These are phyloP conservation scores for Ichthyophonus hoferi DNA, from an alignment of 208 protist species.

Conservation along the genomic window DNA sequence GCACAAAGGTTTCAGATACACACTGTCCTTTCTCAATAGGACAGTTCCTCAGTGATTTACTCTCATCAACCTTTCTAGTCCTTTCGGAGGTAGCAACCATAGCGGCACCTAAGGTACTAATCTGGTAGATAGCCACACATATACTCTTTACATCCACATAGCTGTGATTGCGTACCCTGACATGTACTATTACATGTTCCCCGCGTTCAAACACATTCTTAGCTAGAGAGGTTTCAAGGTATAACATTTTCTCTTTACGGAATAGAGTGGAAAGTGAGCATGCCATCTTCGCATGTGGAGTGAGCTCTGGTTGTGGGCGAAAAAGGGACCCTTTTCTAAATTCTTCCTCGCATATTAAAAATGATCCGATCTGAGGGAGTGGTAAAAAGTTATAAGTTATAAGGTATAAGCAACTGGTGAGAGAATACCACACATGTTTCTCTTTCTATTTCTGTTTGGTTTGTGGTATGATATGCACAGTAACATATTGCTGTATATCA, in stretches of 20 bases:
- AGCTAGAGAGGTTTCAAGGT: not conserved
- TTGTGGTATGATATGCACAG: too few species aligned
- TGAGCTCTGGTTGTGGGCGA: not conserved
- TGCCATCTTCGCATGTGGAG: not conserved
- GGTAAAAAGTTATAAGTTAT: too few species aligned
- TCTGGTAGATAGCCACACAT: not conserved
- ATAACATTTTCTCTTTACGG: not conserved
- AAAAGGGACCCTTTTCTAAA: not conserved
- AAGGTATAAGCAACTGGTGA: too few species aligned
- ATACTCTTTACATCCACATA: not conserved
- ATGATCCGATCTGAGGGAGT: not conserved
- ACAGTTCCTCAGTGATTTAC: not conserved
- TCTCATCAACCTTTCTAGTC: not conserved
- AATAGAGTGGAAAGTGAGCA: not conserved
- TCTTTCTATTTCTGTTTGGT: too few species aligned
- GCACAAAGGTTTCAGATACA: not conserved
- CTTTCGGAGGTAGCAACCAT: not conserved
- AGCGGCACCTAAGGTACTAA: not conserved
- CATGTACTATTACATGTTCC: not conserved
- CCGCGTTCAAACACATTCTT: not conserved
- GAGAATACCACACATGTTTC: too few species aligned
- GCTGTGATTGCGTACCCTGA: not conserved
- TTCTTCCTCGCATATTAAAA: not conserved
- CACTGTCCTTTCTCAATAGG: not conserved
- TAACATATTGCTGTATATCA: too few species aligned